Percentiles rank a stretch among this genome's conserved stretches.
Evolutionary conservation across 345 rosid species (phyloP).

Genomic region (Anacardium occidentale): DNA sequence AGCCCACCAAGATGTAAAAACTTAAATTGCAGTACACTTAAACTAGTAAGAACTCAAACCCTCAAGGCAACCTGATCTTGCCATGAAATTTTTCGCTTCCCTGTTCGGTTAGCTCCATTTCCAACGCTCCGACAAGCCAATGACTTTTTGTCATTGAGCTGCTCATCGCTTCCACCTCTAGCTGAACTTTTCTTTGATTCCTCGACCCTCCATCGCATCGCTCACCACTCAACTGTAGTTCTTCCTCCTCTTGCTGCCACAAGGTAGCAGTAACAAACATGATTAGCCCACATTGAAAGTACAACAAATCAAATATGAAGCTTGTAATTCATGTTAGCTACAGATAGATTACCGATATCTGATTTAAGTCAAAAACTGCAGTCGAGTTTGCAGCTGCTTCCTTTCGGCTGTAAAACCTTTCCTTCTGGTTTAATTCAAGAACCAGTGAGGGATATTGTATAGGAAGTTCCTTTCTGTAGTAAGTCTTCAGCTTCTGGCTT

Average conservation of each 20-base stretch:
- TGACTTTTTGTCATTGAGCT: conserved; percentile 43
- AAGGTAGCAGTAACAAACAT: neutral
- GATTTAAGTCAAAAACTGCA: conserved; percentile 74
- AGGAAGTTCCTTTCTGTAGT: conserved; percentile 31
- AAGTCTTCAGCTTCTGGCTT: conserved; percentile 32
- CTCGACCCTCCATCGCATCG: conserved; percentile 31
- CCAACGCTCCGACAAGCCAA: conserved; percentile 56
- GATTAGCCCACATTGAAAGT: conserved; percentile 23
- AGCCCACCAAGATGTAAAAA: conserved; percentile 17
- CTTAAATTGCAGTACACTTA: conserved; percentile 19
- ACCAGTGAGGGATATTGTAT: conserved; percentile 8
- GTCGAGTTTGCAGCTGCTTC: conserved; percentile 39
- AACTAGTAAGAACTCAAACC: conserved; percentile 40
- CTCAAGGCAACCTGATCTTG: conserved; percentile 88
- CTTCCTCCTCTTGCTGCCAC: conserved; percentile 80
- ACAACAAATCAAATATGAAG: neutral
- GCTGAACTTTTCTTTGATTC: conserved; percentile 37
- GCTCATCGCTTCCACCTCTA: conserved; percentile 49
- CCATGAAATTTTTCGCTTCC: conserved; percentile 95
- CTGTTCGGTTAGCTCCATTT: conserved; percentile 49
- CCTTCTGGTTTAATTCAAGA: conserved; percentile 48
- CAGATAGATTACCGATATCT: conserved; percentile 62
- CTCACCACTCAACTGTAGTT: conserved; percentile 39
- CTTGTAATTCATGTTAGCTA: conserved; percentile 3
- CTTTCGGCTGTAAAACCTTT: conserved; percentile 34